These are phyloP conservation scores for Gossypium australe DNA, from an alignment of 345 rosid species.

Conservation along the genomic window DNA sequence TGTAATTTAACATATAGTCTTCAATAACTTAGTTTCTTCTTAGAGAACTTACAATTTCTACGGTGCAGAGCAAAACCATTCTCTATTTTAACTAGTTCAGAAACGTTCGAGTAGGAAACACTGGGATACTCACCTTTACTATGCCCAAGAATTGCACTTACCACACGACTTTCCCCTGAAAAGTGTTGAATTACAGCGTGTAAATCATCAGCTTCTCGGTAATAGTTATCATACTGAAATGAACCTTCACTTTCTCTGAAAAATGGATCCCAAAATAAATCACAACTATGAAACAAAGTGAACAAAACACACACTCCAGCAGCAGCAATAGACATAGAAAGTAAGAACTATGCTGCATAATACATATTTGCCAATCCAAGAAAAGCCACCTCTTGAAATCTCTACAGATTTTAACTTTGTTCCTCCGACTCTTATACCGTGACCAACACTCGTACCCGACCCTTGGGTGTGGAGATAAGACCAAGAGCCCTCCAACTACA, in stretches of 20 bases:
- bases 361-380: not conserved
- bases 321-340: not conserved
- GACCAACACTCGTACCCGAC: not conserved
- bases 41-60: not conserved
- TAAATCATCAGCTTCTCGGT: conserved; percentile 71
- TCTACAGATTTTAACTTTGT: not conserved
- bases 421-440: not conserved
- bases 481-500: too few relatives aligned
- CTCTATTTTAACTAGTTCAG: not conserved
- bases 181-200: conserved; percentile 54
- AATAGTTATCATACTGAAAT: conserved; percentile 61
- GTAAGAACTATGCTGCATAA: not conserved
- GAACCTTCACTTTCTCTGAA: conserved; percentile 84
- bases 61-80: not conserved
- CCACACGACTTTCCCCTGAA: conserved; percentile 30
- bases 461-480: not conserved
- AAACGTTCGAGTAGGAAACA: not conserved
- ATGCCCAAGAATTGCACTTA: conserved; percentile 61
- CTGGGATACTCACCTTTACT: conserved; percentile 60
- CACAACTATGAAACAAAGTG: not conserved
- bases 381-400: not conserved
- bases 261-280: not conserved
- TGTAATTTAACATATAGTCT: not conserved
- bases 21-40: not conserved
- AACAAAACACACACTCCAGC: not conserved